Percentiles rank a stretch among this genome's conserved stretches.
Evolutionary conservation across 768 basidiomycete genomes (phyloP).

Genomic region (Exidia glandulosa): DNA sequence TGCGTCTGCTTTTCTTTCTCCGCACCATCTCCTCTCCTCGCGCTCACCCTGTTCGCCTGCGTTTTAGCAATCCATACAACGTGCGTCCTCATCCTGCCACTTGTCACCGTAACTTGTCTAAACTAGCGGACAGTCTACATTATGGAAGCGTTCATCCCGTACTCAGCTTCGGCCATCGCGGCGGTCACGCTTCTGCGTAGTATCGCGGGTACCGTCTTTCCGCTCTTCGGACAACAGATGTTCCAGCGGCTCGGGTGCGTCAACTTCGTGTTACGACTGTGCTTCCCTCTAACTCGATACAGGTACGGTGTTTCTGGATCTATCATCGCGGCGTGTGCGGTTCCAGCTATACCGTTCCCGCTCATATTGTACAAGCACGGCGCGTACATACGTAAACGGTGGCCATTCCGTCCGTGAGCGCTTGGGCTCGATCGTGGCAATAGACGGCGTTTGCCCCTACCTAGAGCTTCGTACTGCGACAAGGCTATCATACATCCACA

Average conservation of each 20-base stretch:
- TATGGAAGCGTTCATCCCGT: not conserved
- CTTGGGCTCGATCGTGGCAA: no score
- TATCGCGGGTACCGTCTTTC: constrained; percentile 1
- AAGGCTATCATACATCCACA: no score
- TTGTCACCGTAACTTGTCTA: not conserved
- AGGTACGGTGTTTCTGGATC: constrained; percentile 1
- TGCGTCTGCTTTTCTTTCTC: not conserved
- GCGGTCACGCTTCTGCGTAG: not conserved
- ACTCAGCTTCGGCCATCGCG: constrained; percentile 3
- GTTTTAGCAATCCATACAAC: constrained; percentile 8
- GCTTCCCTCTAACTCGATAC: not conserved
- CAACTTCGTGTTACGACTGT: not conserved
- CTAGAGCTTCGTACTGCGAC: no score
- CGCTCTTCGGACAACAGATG: constrained; percentile 1
- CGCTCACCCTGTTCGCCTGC: not conserved
- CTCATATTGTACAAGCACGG: not conserved
- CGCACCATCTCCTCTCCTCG: not conserved
- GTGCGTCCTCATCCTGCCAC: constrained; percentile 5
- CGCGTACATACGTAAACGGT: not conserved
- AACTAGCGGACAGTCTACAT: not conserved
- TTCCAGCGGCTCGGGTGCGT: constrained; percentile 1
- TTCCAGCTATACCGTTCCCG: constrained; percentile 2
- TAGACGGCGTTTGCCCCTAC: no score
- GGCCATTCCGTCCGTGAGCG: not conserved
- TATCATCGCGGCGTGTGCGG: not conserved